Percentiles rank a stretch among this genome's conserved stretches.
Conservation (phyloP, 805 yeast genomes). For the Yamadazyma sp. region DNA sequence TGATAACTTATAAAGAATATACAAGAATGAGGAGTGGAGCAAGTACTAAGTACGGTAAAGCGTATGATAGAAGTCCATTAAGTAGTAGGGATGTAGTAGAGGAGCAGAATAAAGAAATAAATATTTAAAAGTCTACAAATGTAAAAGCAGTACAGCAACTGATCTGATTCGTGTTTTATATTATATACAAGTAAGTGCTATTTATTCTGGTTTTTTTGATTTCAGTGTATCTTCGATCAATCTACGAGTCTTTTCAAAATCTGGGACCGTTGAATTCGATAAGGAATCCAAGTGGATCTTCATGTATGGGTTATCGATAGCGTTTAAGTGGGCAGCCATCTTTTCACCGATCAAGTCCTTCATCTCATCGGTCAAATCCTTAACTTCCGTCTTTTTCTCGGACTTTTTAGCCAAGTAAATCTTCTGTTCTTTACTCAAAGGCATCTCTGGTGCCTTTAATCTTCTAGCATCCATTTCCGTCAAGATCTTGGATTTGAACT, state of each 20-base stretch:
- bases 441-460: constrained; percentile 75
- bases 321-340: constrained; percentile 41
- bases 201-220: constrained; percentile 3
- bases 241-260: constrained; percentile 29
- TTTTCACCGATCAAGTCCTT: constrained; percentile 54
- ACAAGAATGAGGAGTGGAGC: constrained; percentile 4
- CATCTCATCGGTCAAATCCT: constrained; percentile 50
- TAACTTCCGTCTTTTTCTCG: constrained; percentile 33
- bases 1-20: constrained; percentile 38
- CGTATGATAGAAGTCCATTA: too few species aligned
- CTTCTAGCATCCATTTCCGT: constrained; percentile 61
- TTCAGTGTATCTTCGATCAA: constrained; percentile 3
- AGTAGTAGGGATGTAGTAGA: too few species aligned
- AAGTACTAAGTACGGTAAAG: not conserved
- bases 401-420: constrained; percentile 57
- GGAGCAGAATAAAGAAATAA: too few species aligned
- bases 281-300: constrained; percentile 41
- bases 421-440: constrained; percentile 61
- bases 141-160: too few species aligned
- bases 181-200: constrained; percentile 10
- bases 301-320: constrained; percentile 35
- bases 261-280: constrained; percentile 29
- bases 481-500: constrained; percentile 55
- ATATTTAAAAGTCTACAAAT: too few species aligned
- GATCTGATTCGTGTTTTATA: too few species aligned